Conservation (phyloP, 768 basidiomycete genomes). For the Tricholoma flavovirens region DNA sequence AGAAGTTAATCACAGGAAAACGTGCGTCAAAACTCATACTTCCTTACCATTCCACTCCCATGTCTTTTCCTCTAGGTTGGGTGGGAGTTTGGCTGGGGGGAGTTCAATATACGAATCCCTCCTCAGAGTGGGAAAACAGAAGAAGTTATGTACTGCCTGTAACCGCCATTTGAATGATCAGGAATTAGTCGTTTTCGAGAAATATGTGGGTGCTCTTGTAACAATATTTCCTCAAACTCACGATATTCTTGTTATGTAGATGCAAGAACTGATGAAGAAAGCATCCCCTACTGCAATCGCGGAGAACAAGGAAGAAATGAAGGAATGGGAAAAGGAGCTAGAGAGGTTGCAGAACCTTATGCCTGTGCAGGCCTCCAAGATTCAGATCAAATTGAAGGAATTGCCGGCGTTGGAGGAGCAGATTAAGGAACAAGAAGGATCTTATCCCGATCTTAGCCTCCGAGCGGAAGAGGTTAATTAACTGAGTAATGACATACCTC, state of each 20-base stretch:
- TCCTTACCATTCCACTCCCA: background rate
- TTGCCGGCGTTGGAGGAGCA: constrained; percentile 61
- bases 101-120: constrained; percentile 46
- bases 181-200: constrained; percentile 56
- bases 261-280: constrained; percentile 57
- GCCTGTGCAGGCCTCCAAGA: constrained; percentile 48
- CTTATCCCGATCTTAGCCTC: constrained; percentile 44
- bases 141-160: constrained; percentile 73
- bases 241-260: constrained; percentile 30
- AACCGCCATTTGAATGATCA: constrained; percentile 56
- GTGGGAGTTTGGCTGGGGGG: constrained; percentile 24
- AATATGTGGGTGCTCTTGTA: constrained; percentile 49
- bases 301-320: constrained; percentile 41
- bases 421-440: constrained; percentile 50
- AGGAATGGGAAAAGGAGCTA: constrained; percentile 57
- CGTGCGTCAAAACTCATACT: constrained; percentile 26
- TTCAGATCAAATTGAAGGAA: constrained; percentile 54
- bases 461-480: constrained; percentile 57
- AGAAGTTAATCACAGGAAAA: constrained; percentile 39
- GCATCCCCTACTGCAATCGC: constrained; percentile 41
- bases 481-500: background rate
- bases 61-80: constrained; percentile 15
- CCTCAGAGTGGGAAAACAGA: constrained; percentile 51
- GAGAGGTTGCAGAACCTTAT: constrained; percentile 51
- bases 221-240: constrained; percentile 13